Conservation (phyloP, 2,329 filamentous ascomycete species). For the Colletotrichum sp. region DNA sequence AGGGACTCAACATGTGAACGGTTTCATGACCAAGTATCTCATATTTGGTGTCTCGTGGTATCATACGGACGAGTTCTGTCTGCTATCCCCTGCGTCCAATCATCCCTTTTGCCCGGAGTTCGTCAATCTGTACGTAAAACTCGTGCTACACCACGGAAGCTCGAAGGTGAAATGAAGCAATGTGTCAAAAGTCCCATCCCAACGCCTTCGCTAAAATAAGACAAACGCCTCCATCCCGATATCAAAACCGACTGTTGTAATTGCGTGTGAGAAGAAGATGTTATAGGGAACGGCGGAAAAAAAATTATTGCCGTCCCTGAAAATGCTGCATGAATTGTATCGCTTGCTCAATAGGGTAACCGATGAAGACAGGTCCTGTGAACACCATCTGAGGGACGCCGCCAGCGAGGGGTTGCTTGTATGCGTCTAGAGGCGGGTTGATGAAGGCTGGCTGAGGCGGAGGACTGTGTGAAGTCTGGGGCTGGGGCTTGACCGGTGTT, state of each 20-base stretch:
- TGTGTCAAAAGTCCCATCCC: not conserved
- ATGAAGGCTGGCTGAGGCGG: constrained; percentile 57
- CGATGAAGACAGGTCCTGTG: constrained; percentile 92
- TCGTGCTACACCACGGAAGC: not conserved
- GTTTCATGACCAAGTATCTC: constrained; percentile 13
- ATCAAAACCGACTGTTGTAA: not conserved
- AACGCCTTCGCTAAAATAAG: constrained; percentile 15
- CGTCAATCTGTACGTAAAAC: constrained; percentile 1
- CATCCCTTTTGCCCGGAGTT: not conserved
- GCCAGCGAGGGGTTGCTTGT: constrained; percentile 31
- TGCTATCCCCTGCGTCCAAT: constrained; percentile 5
- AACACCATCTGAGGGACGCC: constrained; percentile 76
- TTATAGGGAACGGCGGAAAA: not conserved
- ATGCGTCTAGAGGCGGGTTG: constrained; percentile 41
- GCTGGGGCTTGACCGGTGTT: constrained; percentile 26
- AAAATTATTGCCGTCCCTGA: constrained; percentile 33
- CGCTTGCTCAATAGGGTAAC: constrained; percentile 86
- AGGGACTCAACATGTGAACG: not conserved
- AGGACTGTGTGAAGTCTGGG: constrained; percentile 18
- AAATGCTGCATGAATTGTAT: constrained; percentile 73
- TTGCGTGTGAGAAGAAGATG: constrained; percentile 1
- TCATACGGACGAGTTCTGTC: constrained; percentile 16
- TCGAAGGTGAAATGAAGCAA: not conserved
- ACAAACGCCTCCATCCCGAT: not conserved
- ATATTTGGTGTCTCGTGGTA: constrained; percentile 15